Base-by-base conservation (phyloP, 306 rosid genomes). In the Canavalia ensiformis region DNA sequence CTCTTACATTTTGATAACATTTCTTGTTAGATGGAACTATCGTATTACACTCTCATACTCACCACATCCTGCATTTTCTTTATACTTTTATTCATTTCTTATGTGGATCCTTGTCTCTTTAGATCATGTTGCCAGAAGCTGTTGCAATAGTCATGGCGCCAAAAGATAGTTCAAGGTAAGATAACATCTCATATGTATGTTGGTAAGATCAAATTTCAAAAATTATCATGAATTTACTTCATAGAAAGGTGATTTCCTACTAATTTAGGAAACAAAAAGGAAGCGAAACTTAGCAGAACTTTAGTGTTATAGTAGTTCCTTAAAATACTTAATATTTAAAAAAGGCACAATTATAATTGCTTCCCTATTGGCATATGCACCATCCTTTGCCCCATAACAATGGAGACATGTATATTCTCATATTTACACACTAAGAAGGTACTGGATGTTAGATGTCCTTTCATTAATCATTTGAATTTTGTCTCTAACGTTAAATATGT, bases 91-190 rank as follows among this genome's bases (percentile, higher is more conserved):
- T 72, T 31, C 3, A 41, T 70, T 35, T 71, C 74, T 79, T 58
- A 71, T 46, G 62, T 46, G 63, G 69, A 49, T 81, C 56, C 74
- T 73, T 63, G 28, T 77, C 60, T 54, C 64, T 76, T 83, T 82
- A 95, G 99, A 92, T 93, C 80, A 95, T 95, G 99, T 87, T 93
- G 91, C 99, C 97, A 3, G 99, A 95, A 88, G 59, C 99, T 72
- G 98, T 95, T 66, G 99, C 99, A 35, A 93, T 95, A 82, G 98
- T 95, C 85, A 95, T 95, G 99, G 99, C 99, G 4, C 99, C 99
- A 47, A 84, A 28, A 77, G 99, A 92, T 85, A 86, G 86, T 74
- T 71, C 93, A 29, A 93, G 91, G 97, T 95, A 88, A 87, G 89
- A 62, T 67, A 78, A 67, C 72, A 80, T 56, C 42, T 56, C 57